Evolutionary conservation across 1,284 basidiomycete species (phyloP), one percentile per base, ranked within the genome.

Genomic region (Sutorius eximius): DNA sequence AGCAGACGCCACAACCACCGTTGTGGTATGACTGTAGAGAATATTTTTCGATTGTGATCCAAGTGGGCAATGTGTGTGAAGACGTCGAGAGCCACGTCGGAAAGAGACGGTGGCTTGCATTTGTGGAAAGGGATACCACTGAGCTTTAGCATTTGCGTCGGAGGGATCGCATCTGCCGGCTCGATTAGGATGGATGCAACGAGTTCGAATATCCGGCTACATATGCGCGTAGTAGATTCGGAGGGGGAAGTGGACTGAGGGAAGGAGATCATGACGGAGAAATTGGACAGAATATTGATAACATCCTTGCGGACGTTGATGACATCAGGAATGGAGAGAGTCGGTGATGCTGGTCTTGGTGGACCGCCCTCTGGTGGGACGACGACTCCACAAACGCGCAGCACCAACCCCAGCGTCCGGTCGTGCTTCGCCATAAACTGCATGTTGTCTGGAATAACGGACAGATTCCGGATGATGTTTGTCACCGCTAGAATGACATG

Each of bases 381-480:
- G 49, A 72, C 69, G 16, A 85, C 69, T 33, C 73, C 66, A 69
- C 82, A 86, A n/a, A 93, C 61, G 8, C 87, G 83, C 27, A 92
- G 76, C 36, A 95, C 67, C 44, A 90, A 67, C 59, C 85, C 80
- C 41, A 95, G 71, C 15, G 91, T 70, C 45, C 85, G 77, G 6
- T 82, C 78, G 55, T 90, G 85, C 24, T 76, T 78, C 4, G 86
- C 83, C 69, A 97, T 78, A 65, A 82, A 85, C 30, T 75, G 73
- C 53, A 80, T 74, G 65, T 97, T 98, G 55, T 95, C 89, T 5
- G 77, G 75, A 58, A 89, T 76, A 51, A 84, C 76, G 8, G 92
- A 85, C 59, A 97, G 80, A 73, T 97, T 98, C 47, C 93, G 89
- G 49, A 98, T 75, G 61, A 98, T 86, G 66, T 91, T 94, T 45